Base-by-base conservation (phyloP, 179 eudicot species). In the Beta corolliflora region DNA sequence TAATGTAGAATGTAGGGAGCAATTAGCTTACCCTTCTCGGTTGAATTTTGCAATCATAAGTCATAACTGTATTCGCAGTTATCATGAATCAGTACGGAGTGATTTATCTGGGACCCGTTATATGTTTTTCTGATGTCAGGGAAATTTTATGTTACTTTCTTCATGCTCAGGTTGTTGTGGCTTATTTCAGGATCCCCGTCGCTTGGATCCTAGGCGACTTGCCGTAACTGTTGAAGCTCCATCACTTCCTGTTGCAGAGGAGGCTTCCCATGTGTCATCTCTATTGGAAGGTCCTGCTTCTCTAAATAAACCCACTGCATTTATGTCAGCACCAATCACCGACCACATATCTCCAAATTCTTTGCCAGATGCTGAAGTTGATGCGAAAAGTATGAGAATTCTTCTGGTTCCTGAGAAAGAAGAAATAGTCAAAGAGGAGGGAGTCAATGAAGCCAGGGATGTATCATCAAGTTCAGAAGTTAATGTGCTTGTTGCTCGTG, bases 101-200 rank as follows among this genome's bases (percentile, higher is more conserved):
- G 64, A 50, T 25, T 5, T 11, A 55, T 75, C 8, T 5, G 11
- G 46, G 25, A n/a, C 52, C 52, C 23, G 69, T 19, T 68, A 3
- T 29, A 23, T 36, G 36, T 29, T 58, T 25, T 36, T 25, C 25
- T 70, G 60, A 65, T n/a, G 31, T 58, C 60, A 53, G 44, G 72
- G 64, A 71, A 31, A 44, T 64, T 59, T 50, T 36, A 52, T 36
- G 18, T 44, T 81, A 64, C 15, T 21, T 64, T 19, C 23, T 72
- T 15, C 9, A 59, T 60, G 56, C 75, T 69, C 65, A 61, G 53
- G 65, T 29, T 82, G n/a, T 45, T 45, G 19, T 81, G 76, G 75
- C 74, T 73, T 68, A 50, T 77, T 76, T 68, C 87, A 97, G 99
- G 98, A 97, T 85, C 98, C 98, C n/a, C 98, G 99, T 10, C 99